Evolutionary conservation across 441 rosid genomes (phyloP).

Genomic region (Gossypium gossypioides): DNA sequence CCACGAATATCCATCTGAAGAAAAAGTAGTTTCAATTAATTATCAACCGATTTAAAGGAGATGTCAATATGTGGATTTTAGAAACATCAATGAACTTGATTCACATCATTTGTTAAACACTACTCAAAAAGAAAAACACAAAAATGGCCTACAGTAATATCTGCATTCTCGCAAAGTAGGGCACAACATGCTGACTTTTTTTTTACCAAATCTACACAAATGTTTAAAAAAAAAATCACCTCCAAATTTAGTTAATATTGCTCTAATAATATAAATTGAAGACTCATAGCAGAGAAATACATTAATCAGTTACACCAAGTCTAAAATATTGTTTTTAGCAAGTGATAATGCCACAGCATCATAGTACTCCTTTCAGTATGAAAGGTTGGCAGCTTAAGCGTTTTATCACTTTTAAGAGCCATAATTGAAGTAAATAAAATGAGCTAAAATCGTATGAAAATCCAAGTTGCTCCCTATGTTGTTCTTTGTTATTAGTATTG

Average conservation of each 20-base stretch:
- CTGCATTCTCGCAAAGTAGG: background rate
- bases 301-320: background rate
- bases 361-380: background rate
- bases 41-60: background rate
- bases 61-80: background rate
- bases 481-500: background rate
- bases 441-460: background rate
- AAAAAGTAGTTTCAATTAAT: background rate
- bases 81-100: background rate
- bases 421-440: background rate
- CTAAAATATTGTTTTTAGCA: background rate
- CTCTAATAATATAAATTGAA: background rate
- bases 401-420: background rate
- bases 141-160: background rate
- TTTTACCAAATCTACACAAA: background rate
- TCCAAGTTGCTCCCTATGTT: background rate
- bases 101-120: background rate
- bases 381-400: background rate
- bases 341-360: background rate
- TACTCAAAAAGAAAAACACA: too few species aligned
- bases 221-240: background rate
- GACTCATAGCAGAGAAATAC: background rate
- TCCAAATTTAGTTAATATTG: background rate
- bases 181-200: background rate
- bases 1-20: constrained; percentile 90